Conservation (phyloP, 2,329 filamentous ascomycete species). For the Neofusicoccum laricinum region DNA sequence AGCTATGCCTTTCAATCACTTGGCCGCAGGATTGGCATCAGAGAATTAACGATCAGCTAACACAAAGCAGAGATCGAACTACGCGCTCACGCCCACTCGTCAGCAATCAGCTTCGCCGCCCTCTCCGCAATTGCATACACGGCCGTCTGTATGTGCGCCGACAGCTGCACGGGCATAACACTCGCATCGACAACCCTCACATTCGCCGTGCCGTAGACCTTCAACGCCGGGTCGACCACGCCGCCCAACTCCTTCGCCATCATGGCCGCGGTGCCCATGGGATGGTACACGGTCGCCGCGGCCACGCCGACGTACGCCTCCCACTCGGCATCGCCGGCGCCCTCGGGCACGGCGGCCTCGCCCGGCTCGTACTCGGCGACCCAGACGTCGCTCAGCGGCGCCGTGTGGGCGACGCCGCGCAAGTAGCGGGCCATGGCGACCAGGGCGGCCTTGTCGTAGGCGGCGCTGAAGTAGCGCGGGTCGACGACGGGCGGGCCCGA, state of each 20-base stretch:
- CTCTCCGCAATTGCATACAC: constrained; percentile 31
- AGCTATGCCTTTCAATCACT: no score
- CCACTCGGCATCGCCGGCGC: constrained; percentile 21
- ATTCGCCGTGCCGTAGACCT: constrained; percentile 23
- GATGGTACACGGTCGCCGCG: constrained; percentile 30
- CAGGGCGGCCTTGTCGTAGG: constrained; percentile 28
- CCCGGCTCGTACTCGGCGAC: constrained; percentile 4
- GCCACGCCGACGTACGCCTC: constrained; percentile 21
- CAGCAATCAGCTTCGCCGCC: constrained; percentile 25
- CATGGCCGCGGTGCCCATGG: constrained; percentile 36
- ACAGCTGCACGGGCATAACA: constrained; percentile 23
- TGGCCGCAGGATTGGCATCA: no score
- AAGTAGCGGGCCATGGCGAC: constrained; percentile 17
- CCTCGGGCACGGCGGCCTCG: not conserved
- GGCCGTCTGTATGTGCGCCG: constrained; percentile 20
- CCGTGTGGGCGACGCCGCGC: constrained; percentile 18
- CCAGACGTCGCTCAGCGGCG: constrained; percentile 17
- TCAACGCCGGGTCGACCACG: constrained; percentile 24
- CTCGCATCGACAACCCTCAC: constrained; percentile 32
- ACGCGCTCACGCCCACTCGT: not conserved
- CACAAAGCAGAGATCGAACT: no score
- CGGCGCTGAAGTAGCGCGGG: constrained; percentile 27
- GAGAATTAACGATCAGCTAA: no score
- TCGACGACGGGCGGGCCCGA: constrained; percentile 26
- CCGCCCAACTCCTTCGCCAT: constrained; percentile 25